phyloP scores from a whole-genome alignment of 2,329 filamentous ascomycete species.

The Thyridium curvatum region DNA sequence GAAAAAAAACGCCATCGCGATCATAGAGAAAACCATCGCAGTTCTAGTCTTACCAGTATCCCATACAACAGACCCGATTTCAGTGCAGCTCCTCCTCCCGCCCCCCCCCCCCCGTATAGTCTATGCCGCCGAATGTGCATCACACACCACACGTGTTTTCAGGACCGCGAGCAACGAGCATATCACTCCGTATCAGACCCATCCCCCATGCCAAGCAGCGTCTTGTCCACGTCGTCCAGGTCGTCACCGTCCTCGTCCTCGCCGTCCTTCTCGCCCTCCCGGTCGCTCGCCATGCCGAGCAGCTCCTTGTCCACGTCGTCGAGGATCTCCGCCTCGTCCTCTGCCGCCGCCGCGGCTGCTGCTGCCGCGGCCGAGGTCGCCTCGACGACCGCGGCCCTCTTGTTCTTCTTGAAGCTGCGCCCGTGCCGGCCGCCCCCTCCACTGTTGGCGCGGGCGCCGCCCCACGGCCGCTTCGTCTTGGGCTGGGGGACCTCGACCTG shows the following conservation, averaged over 20 bases:
- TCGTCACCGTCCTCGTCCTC: constrained; percentile 40
- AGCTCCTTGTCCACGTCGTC: constrained; percentile 30
- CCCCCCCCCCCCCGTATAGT: too few species aligned
- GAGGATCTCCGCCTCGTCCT: constrained; percentile 42
- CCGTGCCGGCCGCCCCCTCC: constrained; percentile 8
- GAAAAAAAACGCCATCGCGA: too few species aligned
- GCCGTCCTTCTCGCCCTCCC: too few species aligned
- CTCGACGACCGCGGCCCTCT: constrained; percentile 8
- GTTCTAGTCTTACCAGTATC: too few species aligned
- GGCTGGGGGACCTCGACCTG: constrained; percentile 7
- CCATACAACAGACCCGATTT: too few species aligned
- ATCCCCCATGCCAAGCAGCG: constrained; percentile 21
- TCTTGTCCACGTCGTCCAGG: constrained; percentile 31
- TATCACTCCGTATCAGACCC: too few species aligned
- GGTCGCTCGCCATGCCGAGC: constrained; percentile 17
- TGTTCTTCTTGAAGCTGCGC: constrained; percentile 4
- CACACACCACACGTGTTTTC: too few species aligned
- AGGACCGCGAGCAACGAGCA: too few species aligned
- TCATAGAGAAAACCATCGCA: too few species aligned
- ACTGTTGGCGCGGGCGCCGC: constrained; percentile 5
- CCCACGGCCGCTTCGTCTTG: constrained; percentile 7
- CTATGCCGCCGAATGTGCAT: too few species aligned
- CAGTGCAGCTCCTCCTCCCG: too few species aligned
- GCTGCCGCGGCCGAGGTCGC: constrained; percentile 3
- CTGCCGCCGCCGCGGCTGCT: constrained; percentile 9